phyloP scores from a whole-genome alignment of 2,329 filamentous ascomycete genomes.

The Mollisiaceae sp. region DNA sequence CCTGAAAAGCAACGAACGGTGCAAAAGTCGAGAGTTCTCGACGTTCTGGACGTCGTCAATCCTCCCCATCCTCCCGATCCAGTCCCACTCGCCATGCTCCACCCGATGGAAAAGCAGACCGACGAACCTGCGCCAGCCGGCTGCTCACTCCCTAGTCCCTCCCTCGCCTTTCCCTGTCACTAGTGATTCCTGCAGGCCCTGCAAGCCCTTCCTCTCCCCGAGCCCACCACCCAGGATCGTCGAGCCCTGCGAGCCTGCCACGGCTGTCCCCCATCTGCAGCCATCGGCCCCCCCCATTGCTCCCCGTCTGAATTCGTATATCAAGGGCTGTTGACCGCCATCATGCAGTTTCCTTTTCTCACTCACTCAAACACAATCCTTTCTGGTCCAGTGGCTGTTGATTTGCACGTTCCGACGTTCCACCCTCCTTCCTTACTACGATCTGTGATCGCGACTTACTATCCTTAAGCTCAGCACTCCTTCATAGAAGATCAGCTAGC shows the following conservation, averaged over 20 bases:
- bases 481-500: conserved; percentile 21
- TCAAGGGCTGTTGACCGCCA: conserved; percentile 7
- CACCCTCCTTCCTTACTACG: conserved; percentile 34
- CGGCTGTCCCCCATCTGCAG: not conserved
- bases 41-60: conserved; percentile 4
- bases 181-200: not conserved
- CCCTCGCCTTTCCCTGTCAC: too few relatives aligned
- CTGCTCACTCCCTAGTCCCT: too few relatives aligned
- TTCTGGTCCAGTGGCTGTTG: conserved; percentile 24
- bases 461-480: conserved; percentile 30
- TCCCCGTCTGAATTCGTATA: not conserved
- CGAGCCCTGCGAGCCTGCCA: not conserved
- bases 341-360: conserved; percentile 9
- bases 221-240: not conserved
- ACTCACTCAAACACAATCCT: conserved; percentile 31
- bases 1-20: not conserved
- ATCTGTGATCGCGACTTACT: conserved; percentile 38
- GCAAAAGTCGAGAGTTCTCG: not conserved
- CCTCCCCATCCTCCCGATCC: not conserved
- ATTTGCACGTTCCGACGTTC: conserved; percentile 28
- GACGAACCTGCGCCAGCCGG: not conserved
- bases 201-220: not conserved
- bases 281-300: too few relatives aligned
- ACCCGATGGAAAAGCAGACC: not conserved
- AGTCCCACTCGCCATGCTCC: not conserved